phyloP scores from a whole-genome alignment of 441 rosid genomes.

The Isatis lusitanica region DNA sequence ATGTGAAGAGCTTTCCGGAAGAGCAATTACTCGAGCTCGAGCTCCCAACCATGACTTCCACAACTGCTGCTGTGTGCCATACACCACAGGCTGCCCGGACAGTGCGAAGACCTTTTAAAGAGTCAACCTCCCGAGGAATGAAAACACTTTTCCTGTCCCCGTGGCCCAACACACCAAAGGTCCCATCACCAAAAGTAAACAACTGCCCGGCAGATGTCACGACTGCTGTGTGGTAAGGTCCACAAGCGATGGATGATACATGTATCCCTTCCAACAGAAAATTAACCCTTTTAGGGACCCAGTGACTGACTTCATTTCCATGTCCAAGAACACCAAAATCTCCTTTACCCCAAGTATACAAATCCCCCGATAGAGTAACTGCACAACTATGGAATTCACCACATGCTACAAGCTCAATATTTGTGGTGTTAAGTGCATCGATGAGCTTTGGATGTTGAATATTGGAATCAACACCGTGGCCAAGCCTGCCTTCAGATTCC shows the following conservation, averaged over 20 bases:
- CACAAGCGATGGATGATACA: slow-evolving; percentile 90
- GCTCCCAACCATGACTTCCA: slow-evolving; percentile 94
- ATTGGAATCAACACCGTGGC: slow-evolving; percentile 94
- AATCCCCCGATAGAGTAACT: slow-evolving; percentile 95
- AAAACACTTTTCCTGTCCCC: slow-evolving; percentile 80
- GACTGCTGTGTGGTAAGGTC: slow-evolving; percentile 97
- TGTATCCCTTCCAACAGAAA: slow-evolving; percentile 93
- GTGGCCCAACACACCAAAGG: slow-evolving; percentile 95
- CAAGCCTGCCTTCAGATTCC: slow-evolving; percentile 96
- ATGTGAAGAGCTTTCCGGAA: slow-evolving; percentile 89
- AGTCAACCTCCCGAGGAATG: slow-evolving; percentile 87
- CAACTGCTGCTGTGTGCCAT: slow-evolving; percentile 98
- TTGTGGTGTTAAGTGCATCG: slow-evolving; percentile 73
- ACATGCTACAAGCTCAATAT: slow-evolving; percentile 91
- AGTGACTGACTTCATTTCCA: slow-evolving; percentile 91
- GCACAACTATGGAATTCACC: slow-evolving; percentile 96
- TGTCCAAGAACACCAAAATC: slow-evolving; percentile 95
- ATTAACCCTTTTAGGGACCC: slow-evolving; percentile 86
- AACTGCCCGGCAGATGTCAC: slow-evolving; percentile 92
- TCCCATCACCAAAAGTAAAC: slow-evolving; percentile 97
- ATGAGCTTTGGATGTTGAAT: slow-evolving; percentile 84
- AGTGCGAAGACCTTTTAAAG: slow-evolving; percentile 92
- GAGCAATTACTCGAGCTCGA: slow-evolving; percentile 90
- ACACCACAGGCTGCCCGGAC: slow-evolving; percentile 95
- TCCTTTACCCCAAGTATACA: slow-evolving; percentile 97